Base-by-base conservation (phyloP, 306 rosid species). In the Abrus pulchellus region DNA sequence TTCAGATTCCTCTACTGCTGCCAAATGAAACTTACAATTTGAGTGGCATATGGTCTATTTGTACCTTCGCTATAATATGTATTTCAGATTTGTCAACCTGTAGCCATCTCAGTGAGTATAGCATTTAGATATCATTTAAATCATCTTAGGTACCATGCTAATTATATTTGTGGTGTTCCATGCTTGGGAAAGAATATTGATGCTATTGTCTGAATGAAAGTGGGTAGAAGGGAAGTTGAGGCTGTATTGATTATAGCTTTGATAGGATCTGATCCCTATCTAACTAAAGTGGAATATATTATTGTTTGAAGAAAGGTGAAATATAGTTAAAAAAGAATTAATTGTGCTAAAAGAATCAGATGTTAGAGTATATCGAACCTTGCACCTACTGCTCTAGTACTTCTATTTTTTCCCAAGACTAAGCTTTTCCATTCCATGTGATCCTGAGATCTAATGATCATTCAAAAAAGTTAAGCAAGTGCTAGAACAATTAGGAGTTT, bases 1-100 rank as follows among this genome's bases (percentile, higher is more conserved):
- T 20, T 20, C 20, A 20, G 34, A 75, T 60, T 71, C 13, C 59
- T 50, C 71, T 68, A 28, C 50, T 78, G 67, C 43, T 78, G 45
- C 52, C 45, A 47, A 62, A 68, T 32, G 34, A 30, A 54, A 68
- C 45, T 79, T 41, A 30, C 65, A 73, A 20, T 14, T 38, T 49
- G 12, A 43, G 47, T 44, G 56, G 44, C 66, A 20, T 56, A 54
- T 45, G 28, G 13, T 40, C 9, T 72, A 44, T 49, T 57, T 47
- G 48, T 30, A 54, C 14, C 6, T 68, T 70, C 55, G 63, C 60
- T 55, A 48, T 27, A 30, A 48, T 48, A 13, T 83, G 30, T 77
- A 45, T 27, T 62, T 55, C 38, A 34, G 36, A 28, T 55, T 55
- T 68, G 56, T 14, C 48, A 7, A 33, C 41, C 7, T 29, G 38